Evolutionary conservation across 257 asterid species (phyloP), one percentile per base, ranked within the genome.

Genomic region (Thymus mandschuricus): DNA sequence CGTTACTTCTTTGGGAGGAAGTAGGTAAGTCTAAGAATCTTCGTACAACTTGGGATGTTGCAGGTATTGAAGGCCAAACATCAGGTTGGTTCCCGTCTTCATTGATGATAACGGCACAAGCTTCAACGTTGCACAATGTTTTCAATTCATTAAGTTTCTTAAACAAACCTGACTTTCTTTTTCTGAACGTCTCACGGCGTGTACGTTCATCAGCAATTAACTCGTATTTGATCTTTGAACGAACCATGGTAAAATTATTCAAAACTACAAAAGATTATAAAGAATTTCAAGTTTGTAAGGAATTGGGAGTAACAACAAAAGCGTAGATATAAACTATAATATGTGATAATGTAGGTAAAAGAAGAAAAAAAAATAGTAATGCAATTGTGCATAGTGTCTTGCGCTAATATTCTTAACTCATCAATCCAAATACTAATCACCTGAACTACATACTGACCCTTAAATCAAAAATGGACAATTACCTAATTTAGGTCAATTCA

Each of bases 161-260:
- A 41, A 86, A 78, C 59, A 86, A 56, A 15, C 86, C 79, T 1
- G 60, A 34, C 80, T 81, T 86, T 57, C 82, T 71, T 74, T 84
- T 86, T 65, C 66, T 78, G 64, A 77, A 84, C 11, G 87, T 76
- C 75, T 81, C 85, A 6, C 81, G 81, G 35, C 89, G 71, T 29
- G 76, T 55, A 27, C 82, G 81, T 1, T 80, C 87, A 52, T 86
- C 84, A 15, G 86, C 75, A 56, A 86, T 71, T 35, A 86, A 74
- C 79, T 86, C 83, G 48, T 81, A 84, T 63, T 58, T 86, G 68
- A 82, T 66, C 83, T 81, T 86, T 61, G 83, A 80, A 30, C 89
- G 87, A 76, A 81, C 84, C 87, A 81, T 86, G 80, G 75, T 78
- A 59, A 60, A 59, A 45, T 60, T 66, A 66, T 69, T 67, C 72